Evolutionary conservation across 2,329 filamentous ascomycete genomes (phyloP).

Genomic region (Colletotrichum agaves): DNA sequence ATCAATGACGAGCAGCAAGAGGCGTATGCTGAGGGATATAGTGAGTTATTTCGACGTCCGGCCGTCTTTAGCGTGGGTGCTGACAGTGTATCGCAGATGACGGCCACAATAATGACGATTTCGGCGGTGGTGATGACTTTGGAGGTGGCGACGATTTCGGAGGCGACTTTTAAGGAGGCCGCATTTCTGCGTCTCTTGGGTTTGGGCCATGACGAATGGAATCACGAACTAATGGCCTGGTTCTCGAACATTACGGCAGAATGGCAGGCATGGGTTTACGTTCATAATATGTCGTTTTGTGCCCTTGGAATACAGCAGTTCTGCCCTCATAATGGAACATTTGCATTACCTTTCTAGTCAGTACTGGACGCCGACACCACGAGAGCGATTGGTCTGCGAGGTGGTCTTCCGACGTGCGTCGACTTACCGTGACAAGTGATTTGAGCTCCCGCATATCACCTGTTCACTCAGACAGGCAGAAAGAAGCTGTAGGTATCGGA

Average conservation of each 20-base stretch:
- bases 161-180: conserved; percentile 51
- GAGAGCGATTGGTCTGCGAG: too few species aligned
- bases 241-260: neutral
- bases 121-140: conserved; percentile 40
- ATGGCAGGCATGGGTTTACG: conserved; percentile 6
- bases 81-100: conserved; percentile 37
- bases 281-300: conserved; percentile 15
- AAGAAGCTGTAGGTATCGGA: conserved; percentile 14
- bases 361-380: too few species aligned
- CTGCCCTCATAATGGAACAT: neutral
- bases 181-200: too few species aligned
- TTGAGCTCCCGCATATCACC: neutral
- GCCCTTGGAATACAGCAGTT: neutral
- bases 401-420: too few species aligned
- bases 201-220: too few species aligned
- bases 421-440: too few species aligned
- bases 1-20: conserved; percentile 71
- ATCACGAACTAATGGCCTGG: neutral
- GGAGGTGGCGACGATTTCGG: conserved; percentile 44
- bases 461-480: neutral
- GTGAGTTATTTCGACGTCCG: conserved; percentile 43
- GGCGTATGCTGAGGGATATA: conserved; percentile 60
- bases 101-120: conserved; percentile 34
- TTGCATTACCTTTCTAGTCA: neutral
- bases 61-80: neutral